Evolutionary conservation across 768 basidiomycete genomes (phyloP).

Genomic region (Lyophyllum shimeji): DNA sequence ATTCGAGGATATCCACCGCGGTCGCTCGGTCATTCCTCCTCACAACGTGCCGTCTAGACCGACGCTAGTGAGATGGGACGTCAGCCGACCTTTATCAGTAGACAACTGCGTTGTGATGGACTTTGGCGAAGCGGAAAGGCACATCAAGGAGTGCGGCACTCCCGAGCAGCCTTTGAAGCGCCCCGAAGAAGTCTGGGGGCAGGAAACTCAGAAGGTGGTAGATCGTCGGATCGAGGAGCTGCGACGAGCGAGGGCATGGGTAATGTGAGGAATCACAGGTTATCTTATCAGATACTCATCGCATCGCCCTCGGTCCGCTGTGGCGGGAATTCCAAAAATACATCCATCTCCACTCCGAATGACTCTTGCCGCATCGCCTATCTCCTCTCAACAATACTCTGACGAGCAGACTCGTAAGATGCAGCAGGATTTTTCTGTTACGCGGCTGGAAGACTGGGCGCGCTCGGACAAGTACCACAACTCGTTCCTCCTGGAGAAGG

Average conservation of each 20-base stretch:
- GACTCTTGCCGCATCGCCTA: background rate
- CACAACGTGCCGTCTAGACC: slow-evolving; percentile 72
- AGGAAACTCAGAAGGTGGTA: slow-evolving; percentile 58
- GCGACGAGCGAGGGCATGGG: slow-evolving; percentile 53
- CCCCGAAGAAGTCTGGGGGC: slow-evolving; percentile 71
- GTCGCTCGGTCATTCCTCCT: slow-evolving; percentile 78
- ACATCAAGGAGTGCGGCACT: slow-evolving; percentile 46
- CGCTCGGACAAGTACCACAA: slow-evolving; percentile 57
- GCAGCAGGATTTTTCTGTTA: slow-evolving; percentile 8
- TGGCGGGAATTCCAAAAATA: background rate
- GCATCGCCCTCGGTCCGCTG: background rate
- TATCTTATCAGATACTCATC: slow-evolving; percentile 4
- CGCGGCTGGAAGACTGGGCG: slow-evolving; percentile 41
- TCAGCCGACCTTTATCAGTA: slow-evolving; percentile 54
- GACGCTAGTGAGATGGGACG: slow-evolving; percentile 81
- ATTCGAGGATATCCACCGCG: slow-evolving; percentile 85
- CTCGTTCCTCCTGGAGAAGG: slow-evolving; percentile 47
- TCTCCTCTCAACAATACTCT: background rate
- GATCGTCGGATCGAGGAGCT: slow-evolving; percentile 60
- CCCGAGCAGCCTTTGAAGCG: slow-evolving; percentile 23
- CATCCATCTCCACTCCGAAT: background rate
- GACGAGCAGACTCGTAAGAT: background rate
- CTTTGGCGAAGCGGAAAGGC: slow-evolving; percentile 67
- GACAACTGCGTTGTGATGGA: slow-evolving; percentile 90
- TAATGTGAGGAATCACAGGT: slow-evolving; percentile 24